Conservation (phyloP, 176 grass and related monocot genomes). For the Dactylis glomerata region DNA sequence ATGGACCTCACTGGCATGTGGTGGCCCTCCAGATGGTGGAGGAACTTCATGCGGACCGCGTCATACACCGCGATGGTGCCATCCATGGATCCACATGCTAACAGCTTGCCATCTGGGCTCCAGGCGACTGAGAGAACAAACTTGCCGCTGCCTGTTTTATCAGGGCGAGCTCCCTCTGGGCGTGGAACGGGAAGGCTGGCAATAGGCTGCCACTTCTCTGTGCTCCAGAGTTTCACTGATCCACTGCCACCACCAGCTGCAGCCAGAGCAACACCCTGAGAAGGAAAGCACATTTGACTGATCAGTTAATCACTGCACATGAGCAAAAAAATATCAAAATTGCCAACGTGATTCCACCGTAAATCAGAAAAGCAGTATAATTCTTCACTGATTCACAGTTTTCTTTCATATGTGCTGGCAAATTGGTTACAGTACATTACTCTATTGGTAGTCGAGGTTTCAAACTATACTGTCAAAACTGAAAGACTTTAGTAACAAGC, state of each 20-base stretch:
- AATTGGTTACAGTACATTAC: not conserved
- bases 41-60: constrained; percentile 65
- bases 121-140: constrained; percentile 85
- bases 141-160: constrained; percentile 65
- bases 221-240: constrained; percentile 85
- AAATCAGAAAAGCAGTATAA: not conserved
- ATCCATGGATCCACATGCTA: constrained; percentile 85
- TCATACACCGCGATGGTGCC: constrained; percentile 77
- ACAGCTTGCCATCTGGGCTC: constrained; percentile 76
- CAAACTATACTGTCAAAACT: not conserved
- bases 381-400: not conserved
- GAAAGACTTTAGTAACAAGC: not conserved
- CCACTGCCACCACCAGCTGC: constrained; percentile 88
- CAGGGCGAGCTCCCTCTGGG: constrained; percentile 62
- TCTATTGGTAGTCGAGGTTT: not conserved
- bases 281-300: not conserved
- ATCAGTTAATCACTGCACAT: not conserved
- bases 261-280: constrained; percentile 74
- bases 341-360: not conserved
- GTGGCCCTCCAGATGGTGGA: constrained; percentile 90
- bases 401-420: not conserved
- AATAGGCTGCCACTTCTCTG: constrained; percentile 65
- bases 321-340: not conserved
- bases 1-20: constrained; percentile 86
- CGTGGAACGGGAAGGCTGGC: constrained; percentile 61